phyloP scores from a whole-genome alignment of 306 rosid genomes.

The Quercus variabilis region DNA sequence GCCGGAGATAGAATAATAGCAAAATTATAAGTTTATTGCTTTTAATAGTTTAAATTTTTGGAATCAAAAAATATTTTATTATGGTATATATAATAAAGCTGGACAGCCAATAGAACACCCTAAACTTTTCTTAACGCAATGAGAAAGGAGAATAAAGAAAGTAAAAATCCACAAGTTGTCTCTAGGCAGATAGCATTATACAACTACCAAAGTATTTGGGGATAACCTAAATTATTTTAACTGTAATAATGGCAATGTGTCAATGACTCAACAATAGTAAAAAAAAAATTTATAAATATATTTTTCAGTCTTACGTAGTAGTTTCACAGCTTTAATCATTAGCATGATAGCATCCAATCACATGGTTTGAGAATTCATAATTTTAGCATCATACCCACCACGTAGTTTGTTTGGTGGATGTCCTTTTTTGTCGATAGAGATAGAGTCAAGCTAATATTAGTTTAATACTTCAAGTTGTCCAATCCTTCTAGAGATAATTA shows the following conservation, averaged over 20 bases:
- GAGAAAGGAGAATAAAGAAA: too few species aligned
- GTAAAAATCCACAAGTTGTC: too few species aligned
- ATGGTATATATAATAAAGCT: too few species aligned
- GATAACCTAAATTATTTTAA: constrained; percentile 1
- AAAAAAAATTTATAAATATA: neutral
- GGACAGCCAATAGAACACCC: too few species aligned
- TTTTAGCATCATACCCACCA: neutral
- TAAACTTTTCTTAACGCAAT: too few species aligned
- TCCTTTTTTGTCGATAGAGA: neutral
- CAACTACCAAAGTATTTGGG: too few species aligned
- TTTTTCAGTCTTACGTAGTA: neutral
- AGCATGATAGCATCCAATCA: neutral
- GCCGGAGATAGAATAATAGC: too few species aligned
- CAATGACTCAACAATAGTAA: neutral
- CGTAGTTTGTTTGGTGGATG: neutral
- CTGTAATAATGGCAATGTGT: neutral
- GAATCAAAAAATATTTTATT: too few species aligned
- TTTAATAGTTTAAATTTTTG: too few species aligned
- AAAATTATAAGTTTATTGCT: too few species aligned
- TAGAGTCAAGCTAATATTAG: neutral
- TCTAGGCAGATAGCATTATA: too few species aligned
- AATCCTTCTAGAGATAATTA: too few species aligned
- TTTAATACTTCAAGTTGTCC: neutral
- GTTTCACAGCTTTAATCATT: neutral
- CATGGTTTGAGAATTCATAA: neutral